These are phyloP conservation scores for Waltergamsia citrina DNA, from an alignment of 2,329 filamentous ascomycete species.

Conservation along the genomic window DNA sequence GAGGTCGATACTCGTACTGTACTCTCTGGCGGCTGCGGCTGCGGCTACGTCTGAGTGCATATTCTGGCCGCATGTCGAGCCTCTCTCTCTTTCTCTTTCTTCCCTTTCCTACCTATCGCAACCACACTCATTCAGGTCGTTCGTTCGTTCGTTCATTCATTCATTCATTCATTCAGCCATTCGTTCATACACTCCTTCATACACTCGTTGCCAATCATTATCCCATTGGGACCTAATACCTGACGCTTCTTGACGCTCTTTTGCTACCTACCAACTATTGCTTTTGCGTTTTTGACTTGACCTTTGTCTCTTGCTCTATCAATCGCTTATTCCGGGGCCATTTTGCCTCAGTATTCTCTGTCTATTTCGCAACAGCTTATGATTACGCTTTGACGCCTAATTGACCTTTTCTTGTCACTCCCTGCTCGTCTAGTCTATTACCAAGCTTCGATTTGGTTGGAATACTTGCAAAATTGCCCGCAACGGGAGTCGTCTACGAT, in stretches of 20 bases:
- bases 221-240: no score
- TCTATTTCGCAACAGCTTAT: neutral
- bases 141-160: neutral
- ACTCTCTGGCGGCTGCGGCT: neutral
- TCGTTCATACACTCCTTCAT: neutral
- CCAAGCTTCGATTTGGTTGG: no score
- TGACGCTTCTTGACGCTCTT: no score
- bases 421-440: neutral
- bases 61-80: no score
- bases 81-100: neutral
- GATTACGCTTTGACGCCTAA: neutral
- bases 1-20: no score
- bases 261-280: no score
- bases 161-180: neutral
- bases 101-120: neutral
- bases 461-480: no score
- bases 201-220: no score
- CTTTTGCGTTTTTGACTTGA: no score
- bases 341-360: neutral
- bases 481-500: no score
- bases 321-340: no score
- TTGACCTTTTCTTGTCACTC: neutral
- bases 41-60: neutral
- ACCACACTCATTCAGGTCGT: neutral
- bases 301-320: no score